Conservation (phyloP, 2,329 filamentous ascomycete genomes). For the Penicillium digitatum region DNA sequence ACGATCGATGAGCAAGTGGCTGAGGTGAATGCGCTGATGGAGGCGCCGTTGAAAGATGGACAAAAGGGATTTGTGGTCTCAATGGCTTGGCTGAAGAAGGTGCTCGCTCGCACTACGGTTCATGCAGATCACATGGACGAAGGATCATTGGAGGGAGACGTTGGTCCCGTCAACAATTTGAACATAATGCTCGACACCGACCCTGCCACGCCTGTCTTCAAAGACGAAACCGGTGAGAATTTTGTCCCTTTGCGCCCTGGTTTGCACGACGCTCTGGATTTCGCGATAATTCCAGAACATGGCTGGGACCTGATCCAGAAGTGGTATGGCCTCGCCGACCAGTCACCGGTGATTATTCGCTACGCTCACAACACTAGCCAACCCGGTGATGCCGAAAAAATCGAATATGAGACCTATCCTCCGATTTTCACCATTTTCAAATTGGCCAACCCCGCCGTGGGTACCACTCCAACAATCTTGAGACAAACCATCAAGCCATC, state of each 20-base stretch:
- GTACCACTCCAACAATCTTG: slow-evolving; percentile 57
- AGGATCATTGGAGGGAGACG: slow-evolving; percentile 56
- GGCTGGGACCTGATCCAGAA: slow-evolving; percentile 77
- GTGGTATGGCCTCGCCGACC: slow-evolving; percentile 74
- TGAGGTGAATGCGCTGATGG: slow-evolving; percentile 60
- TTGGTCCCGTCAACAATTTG: slow-evolving; percentile 83
- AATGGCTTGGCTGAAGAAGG: slow-evolving; percentile 69
- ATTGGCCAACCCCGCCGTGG: slow-evolving; percentile 58
- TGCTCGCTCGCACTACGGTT: slow-evolving; percentile 62
- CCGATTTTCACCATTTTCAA: slow-evolving; percentile 82
- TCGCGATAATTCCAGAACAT: slow-evolving; percentile 69
- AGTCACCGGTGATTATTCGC: slow-evolving; percentile 68
- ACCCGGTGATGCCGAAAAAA: slow-evolving; percentile 58
- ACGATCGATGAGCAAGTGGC: slow-evolving; percentile 68
- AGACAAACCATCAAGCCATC: slow-evolving; percentile 61
- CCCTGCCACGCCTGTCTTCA: slow-evolving; percentile 36
- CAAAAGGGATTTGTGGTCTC: slow-evolving; percentile 75
- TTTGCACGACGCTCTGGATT: slow-evolving; percentile 61
- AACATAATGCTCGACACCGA: slow-evolving; percentile 66
- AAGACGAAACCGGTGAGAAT: slow-evolving; percentile 45
- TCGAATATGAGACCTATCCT: slow-evolving; percentile 79
- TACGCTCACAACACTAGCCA: slow-evolving; percentile 70
- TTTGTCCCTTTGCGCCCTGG: slow-evolving; percentile 74
- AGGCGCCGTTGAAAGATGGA: slow-evolving; percentile 61
- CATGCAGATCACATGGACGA: slow-evolving; percentile 56